These are phyloP conservation scores for Kodamaea kaohsiungensis DNA, from an alignment of 805 yeast species.

Conservation along the genomic window DNA sequence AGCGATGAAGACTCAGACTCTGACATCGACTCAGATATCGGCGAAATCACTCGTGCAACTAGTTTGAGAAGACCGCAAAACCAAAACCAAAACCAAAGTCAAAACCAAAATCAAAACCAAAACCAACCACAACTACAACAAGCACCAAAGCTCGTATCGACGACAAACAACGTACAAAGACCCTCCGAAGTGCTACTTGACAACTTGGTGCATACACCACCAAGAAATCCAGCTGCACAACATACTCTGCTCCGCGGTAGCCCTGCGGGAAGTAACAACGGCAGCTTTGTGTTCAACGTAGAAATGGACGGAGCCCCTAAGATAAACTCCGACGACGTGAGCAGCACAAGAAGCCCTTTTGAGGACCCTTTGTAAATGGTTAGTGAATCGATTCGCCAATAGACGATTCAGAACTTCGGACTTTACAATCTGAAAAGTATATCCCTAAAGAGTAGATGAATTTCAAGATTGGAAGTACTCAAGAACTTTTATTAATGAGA, in stretches of 20 bases:
- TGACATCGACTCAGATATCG: slow-evolving; percentile 49
- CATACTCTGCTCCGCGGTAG: slow-evolving; percentile 1
- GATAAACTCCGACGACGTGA: slow-evolving; percentile 10
- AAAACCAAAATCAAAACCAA: too few species aligned
- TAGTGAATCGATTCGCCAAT: background rate
- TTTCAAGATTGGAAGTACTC: background rate
- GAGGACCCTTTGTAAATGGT: slow-evolving; percentile 20
- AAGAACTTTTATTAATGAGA: background rate
- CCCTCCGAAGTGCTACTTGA: background rate
- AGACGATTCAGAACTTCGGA: background rate
- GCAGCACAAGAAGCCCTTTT: slow-evolving; percentile 30
- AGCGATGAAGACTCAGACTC: slow-evolving; percentile 19
- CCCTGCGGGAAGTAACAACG: slow-evolving; percentile 7
- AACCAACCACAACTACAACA: background rate
- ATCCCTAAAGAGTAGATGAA: background rate
- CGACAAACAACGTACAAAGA: background rate
- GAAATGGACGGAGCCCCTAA: slow-evolving; percentile 24
- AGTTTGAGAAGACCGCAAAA: slow-evolving; percentile 23
- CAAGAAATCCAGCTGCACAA: background rate
- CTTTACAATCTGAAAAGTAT: background rate
- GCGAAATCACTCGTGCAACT: slow-evolving; percentile 45
- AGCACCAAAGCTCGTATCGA: background rate
- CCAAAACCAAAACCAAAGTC: background rate
- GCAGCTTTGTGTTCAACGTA: slow-evolving; percentile 31
- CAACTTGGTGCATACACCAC: slow-evolving; percentile 2